Conservation (phyloP, 75 land plant species). For the Picea glauca region DNA sequence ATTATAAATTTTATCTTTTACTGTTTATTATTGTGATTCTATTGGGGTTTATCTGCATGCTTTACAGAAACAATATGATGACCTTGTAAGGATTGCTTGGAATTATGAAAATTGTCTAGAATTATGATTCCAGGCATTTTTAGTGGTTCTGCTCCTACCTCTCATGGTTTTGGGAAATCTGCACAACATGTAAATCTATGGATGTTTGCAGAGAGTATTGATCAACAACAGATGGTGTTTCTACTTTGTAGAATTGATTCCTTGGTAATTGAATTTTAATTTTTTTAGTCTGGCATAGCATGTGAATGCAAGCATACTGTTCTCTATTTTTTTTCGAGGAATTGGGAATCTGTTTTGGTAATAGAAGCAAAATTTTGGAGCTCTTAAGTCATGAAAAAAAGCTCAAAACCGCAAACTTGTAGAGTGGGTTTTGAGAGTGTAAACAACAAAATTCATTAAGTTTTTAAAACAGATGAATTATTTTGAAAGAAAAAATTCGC, state of each 20-base stretch:
- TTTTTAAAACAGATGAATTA: background rate
- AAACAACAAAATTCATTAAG: background rate
- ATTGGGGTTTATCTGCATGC: no score
- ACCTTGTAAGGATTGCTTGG: no score
- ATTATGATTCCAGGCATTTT: no score
- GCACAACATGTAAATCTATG: constrained; percentile 30
- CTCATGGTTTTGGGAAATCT: no score
- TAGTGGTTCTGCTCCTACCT: no score
- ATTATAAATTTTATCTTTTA: no score
- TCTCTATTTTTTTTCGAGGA: background rate
- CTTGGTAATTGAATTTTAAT: constrained; percentile 71
- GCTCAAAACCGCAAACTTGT: background rate
- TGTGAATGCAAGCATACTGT: constrained; percentile 4
- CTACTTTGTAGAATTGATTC: constrained; percentile 65
- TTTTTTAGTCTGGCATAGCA: constrained; percentile 43
- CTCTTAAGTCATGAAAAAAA: background rate
- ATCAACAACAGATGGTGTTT: constrained; percentile 38
- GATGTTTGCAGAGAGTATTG: constrained; percentile 41
- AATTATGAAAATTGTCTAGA: no score
- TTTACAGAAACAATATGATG: no score
- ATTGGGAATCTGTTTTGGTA: background rate
- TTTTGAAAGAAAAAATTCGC: no score
- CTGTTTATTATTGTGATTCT: no score
- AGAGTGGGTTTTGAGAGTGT: no score
- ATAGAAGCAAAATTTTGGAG: background rate